Percentiles rank a stretch among this genome's conserved stretches.
Evolutionary conservation across 2,329 filamentous ascomycete genomes (phyloP).

Genomic region (Elsinoe australis): DNA sequence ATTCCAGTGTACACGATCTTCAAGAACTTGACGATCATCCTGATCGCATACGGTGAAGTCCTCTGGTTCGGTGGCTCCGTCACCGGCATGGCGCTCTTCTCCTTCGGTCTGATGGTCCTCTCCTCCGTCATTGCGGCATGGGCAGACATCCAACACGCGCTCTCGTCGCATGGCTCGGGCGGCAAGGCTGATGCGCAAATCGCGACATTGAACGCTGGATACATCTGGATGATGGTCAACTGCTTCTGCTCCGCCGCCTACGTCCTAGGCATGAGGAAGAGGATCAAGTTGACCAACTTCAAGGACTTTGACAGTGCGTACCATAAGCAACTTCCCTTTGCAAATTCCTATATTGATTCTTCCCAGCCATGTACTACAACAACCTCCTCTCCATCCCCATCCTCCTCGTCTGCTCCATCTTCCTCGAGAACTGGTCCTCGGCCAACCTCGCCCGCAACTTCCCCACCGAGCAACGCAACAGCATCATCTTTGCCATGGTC

Average conservation of each 20-base stretch:
- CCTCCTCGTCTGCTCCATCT: constrained; percentile 69
- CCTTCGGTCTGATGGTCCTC: constrained; percentile 92
- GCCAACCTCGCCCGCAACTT: constrained; percentile 83
- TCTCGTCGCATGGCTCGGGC: constrained; percentile 37
- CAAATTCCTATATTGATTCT: background rate
- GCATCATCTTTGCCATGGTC: constrained; percentile 78
- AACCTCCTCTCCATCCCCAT: constrained; percentile 95
- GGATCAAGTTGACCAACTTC: constrained; percentile 99
- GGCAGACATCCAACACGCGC: constrained; percentile 87
- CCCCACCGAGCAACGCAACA: constrained; percentile 69
- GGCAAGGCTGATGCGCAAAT: constrained; percentile 61
- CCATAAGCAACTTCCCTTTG: background rate
- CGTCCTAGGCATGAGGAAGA: constrained; percentile 88
- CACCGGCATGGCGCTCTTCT: constrained; percentile 76
- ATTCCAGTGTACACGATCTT: constrained; percentile 99
- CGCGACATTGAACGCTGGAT: constrained; percentile 86
- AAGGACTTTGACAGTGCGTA: constrained; percentile 97
- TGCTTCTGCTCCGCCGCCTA: constrained; percentile 91
- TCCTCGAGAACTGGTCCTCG: constrained; percentile 87
- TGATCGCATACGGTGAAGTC: constrained; percentile 97
- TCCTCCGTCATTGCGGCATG: constrained; percentile 92
- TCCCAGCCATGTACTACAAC: constrained; percentile 97
- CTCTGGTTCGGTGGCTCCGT: constrained; percentile 96
- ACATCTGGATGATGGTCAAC: constrained; percentile 97
- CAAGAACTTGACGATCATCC: constrained; percentile 98